Percentiles rank a stretch among this genome's conserved stretches.
phyloP scores from a whole-genome alignment of 441 rosid genomes.

The Daphne laureola region DNA sequence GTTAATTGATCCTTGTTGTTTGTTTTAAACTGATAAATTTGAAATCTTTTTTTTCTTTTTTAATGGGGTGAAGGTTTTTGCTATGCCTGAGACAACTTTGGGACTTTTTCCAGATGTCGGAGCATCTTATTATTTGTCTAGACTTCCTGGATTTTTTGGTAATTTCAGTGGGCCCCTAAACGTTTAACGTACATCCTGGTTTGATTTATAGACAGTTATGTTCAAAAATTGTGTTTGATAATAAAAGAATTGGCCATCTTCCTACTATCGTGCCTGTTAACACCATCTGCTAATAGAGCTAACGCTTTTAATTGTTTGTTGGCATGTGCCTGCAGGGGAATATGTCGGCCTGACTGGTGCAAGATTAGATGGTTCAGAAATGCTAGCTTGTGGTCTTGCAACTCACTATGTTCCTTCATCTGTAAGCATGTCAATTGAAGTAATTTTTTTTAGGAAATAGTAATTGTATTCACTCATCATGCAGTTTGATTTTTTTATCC shows the following conservation, averaged over 20 bases:
- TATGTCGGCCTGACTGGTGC: slow-evolving; percentile 76
- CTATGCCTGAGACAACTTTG: slow-evolving; percentile 83
- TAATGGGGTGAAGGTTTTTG: slow-evolving; percentile 48
- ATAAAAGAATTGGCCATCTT: slow-evolving; percentile 2
- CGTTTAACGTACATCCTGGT: neutral
- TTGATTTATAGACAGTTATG: neutral
- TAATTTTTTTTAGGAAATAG: too few species aligned
- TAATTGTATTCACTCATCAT: too few species aligned
- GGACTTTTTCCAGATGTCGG: slow-evolving; percentile 90
- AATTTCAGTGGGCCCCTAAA: slow-evolving; percentile 18
- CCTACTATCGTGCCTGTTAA: neutral
- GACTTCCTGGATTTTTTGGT: slow-evolving; percentile 94
- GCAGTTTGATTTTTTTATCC: too few species aligned
- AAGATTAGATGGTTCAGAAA: slow-evolving; percentile 79
- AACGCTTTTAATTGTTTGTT: neutral
- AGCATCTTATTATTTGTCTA: slow-evolving; percentile 81
- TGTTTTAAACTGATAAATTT: neutral
- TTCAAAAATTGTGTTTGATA: neutral
- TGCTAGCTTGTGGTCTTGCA: slow-evolving; percentile 85
- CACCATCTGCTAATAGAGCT: neutral
- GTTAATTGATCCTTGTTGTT: neutral
- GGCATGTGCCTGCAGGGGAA: slow-evolving; percentile 47
- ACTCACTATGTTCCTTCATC: slow-evolving; percentile 70
- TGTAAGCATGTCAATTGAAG: slow-evolving; percentile 31
- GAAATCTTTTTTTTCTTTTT: slow-evolving; percentile 3